phyloP scores from a whole-genome alignment of 169 alveolate genomes.

The Sarcocystis neurona region DNA sequence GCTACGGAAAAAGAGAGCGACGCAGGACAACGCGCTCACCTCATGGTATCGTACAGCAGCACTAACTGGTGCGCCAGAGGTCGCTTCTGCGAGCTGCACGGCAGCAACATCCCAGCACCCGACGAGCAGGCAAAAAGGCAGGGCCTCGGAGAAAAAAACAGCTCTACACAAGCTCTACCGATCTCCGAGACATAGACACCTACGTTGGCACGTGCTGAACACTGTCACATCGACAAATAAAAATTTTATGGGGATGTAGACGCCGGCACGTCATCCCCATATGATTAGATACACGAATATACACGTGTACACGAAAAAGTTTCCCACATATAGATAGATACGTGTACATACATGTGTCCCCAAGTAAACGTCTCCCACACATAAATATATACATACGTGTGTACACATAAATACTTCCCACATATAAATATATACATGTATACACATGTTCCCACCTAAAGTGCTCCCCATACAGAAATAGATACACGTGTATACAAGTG shows the following conservation, averaged over 20 bases:
- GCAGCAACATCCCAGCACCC: not conserved
- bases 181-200: too few species aligned
- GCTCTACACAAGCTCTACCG: too few species aligned
- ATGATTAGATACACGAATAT: too few species aligned
- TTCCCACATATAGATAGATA: too few species aligned
- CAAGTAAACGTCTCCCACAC: too few species aligned
- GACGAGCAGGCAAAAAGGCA: not conserved
- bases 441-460: not conserved
- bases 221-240: too few species aligned
- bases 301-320: too few species aligned
- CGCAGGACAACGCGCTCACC: slow-evolving; percentile 5
- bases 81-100: slow-evolving; percentile 13
- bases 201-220: not conserved
- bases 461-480: too few species aligned
- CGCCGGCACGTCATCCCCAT: too few species aligned
- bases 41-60: slow-evolving; percentile 16
- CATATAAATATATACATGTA: not conserved
- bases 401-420: slow-evolving; percentile 1
- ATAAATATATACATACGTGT: not conserved
- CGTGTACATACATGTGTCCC: too few species aligned
- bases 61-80: slow-evolving; percentile 30
- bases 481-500: not conserved
- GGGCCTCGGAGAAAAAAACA: not conserved
- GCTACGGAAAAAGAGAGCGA: not conserved
- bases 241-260: too few species aligned